A percentile compares a stretch with the other conserved stretches of the same genome.
Conservation (phyloP, 805 yeast genomes). For the Starmerella davenportii region DNA sequence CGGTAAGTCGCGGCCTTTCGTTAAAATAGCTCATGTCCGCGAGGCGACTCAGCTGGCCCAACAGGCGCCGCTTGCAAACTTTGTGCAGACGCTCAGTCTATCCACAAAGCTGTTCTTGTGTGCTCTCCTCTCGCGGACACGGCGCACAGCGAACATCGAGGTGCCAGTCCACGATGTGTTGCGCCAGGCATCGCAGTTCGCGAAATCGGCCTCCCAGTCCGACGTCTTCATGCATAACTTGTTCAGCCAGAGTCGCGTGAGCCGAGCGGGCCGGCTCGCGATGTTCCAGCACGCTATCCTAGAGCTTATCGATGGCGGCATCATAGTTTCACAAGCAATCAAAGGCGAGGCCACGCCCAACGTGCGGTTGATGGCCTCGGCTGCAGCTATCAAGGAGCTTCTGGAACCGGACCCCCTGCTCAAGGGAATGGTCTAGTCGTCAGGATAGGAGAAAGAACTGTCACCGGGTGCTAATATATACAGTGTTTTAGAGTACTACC, state of each 20-base stretch:
- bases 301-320: conserved; percentile 65
- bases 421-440: conserved; percentile 20
- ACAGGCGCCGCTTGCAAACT: conserved; percentile 49
- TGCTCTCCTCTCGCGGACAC: conserved; percentile 43
- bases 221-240: conserved; percentile 16
- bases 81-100: conserved; percentile 42
- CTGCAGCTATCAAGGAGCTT: conserved; percentile 46
- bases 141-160: conserved; percentile 55
- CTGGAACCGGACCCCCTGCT: conserved; percentile 39
- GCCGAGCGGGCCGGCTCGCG: conserved; percentile 29
- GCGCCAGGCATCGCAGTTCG: conserved; percentile 50
- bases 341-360: conserved; percentile 50
- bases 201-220: conserved; percentile 26
- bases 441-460: neutral
- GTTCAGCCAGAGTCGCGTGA: conserved; percentile 17
- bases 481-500: conserved; percentile 15
- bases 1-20: conserved; percentile 34
- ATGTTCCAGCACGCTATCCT: conserved; percentile 43
- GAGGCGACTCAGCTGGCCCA: conserved; percentile 66
- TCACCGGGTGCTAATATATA: neutral
- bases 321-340: conserved; percentile 47
- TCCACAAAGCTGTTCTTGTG: conserved; percentile 55
- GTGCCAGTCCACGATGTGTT: conserved; percentile 55
- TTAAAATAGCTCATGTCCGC: conserved; percentile 42
- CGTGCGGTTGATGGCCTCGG: conserved; percentile 49